A percentile compares a stretch with the other conserved stretches of the same genome.
Evolutionary conservation across 306 rosid genomes (phyloP).

Genomic region (Citrullus colocynthis): DNA sequence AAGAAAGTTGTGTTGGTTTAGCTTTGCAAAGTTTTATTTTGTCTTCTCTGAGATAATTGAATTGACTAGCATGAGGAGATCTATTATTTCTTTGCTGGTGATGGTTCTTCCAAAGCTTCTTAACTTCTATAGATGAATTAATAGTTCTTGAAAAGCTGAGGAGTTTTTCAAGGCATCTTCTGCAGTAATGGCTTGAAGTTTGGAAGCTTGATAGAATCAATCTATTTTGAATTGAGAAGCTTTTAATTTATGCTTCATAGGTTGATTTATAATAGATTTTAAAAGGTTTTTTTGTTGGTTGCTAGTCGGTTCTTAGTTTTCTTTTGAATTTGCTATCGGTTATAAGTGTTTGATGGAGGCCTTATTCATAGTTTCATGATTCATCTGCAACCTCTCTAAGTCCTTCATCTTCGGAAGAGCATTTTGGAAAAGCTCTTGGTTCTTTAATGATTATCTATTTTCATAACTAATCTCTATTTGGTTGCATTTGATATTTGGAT

Average conservation of each 20-base stretch:
- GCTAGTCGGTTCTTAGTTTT: not conserved
- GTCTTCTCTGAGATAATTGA: not conserved
- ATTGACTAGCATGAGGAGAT: not conserved
- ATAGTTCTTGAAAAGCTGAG: not conserved
- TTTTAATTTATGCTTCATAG: too few relatives aligned
- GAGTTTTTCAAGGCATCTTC: not conserved
- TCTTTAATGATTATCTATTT: not conserved
- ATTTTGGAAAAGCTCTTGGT: not conserved
- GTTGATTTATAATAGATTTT: too few relatives aligned
- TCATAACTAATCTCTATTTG: not conserved
- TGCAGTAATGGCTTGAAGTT: too few relatives aligned
- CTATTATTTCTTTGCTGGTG: not conserved
- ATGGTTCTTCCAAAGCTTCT: not conserved
- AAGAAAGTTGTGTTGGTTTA: not conserved
- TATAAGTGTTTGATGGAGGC: not conserved
- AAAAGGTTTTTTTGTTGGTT: not conserved
- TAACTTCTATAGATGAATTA: not conserved
- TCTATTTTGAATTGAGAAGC: too few relatives aligned
- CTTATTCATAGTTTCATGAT: not conserved
- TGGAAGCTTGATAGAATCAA: too few relatives aligned
- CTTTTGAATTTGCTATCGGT: not conserved
- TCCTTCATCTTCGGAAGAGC: too few relatives aligned
- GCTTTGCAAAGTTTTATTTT: not conserved
- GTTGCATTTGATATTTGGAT: not conserved
- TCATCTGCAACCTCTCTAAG: not conserved